phyloP scores from a whole-genome alignment of 108 stramenopile species.

The Nitzschia inconspicua region DNA sequence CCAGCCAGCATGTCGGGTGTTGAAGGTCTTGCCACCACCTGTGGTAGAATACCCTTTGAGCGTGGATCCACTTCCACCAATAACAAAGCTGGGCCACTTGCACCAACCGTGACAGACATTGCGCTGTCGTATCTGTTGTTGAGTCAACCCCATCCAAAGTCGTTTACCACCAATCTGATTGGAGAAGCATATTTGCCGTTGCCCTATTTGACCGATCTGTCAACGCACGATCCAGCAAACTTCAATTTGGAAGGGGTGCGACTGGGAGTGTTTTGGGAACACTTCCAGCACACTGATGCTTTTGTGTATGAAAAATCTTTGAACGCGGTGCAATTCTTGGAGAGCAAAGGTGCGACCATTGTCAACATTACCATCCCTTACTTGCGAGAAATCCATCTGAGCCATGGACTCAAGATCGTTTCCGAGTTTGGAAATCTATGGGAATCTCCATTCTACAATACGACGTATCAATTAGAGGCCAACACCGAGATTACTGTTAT shows the following conservation, averaged over 20 bases:
- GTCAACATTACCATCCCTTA: slow-evolving; percentile 51
- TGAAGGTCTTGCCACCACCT: slow-evolving; percentile 29
- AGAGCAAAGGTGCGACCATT: slow-evolving; percentile 33
- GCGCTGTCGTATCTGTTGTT: background rate
- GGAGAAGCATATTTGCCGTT: background rate
- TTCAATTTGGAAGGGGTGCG: slow-evolving; percentile 17
- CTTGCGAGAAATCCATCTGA: slow-evolving; percentile 37
- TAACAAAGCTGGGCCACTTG: slow-evolving; percentile 41
- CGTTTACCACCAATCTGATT: background rate
- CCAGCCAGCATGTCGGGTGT: slow-evolving; percentile 59
- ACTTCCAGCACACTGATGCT: slow-evolving; percentile 31
- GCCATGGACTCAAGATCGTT: slow-evolving; percentile 49
- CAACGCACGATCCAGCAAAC: background rate
- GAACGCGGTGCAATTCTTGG: slow-evolving; percentile 13
- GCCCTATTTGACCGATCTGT: background rate
- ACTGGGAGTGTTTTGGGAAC: slow-evolving; percentile 36
- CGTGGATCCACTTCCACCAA: background rate
- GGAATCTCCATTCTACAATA: slow-evolving; percentile 25
- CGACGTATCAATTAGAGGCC: slow-evolving; percentile 16
- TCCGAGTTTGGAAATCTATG: slow-evolving; percentile 40
- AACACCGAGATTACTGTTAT: slow-evolving; percentile 45
- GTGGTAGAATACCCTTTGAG: background rate
- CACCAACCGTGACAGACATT: slow-evolving; percentile 18
- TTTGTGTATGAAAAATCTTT: slow-evolving; percentile 9
- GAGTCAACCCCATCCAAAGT: background rate